Evolutionary conservation across 805 yeast species (phyloP).

Genomic region (Vanderwaltozyma verrucispora): DNA sequence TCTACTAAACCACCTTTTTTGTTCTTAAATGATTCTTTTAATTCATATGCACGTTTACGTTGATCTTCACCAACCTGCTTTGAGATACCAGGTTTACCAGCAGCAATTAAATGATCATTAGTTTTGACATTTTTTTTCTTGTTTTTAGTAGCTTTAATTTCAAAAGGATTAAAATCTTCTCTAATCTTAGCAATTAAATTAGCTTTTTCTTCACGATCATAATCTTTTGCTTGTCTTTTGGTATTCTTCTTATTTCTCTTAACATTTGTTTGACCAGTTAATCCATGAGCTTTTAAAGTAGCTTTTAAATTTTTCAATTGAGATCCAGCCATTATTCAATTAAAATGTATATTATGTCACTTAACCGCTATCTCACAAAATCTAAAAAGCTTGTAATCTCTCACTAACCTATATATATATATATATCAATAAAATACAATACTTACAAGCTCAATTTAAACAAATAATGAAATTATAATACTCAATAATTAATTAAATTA

Average conservation of each 20-base stretch:
- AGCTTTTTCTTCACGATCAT: constrained; percentile 59
- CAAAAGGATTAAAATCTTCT: constrained; percentile 85
- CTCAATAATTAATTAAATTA: too few species aligned
- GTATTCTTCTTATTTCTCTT: constrained; percentile 39
- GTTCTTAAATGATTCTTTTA: constrained; percentile 50
- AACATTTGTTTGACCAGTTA: constrained; percentile 75
- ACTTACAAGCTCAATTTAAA: too few species aligned
- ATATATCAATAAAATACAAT: too few species aligned
- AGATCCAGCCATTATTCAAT: constrained; percentile 63
- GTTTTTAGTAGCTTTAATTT: constrained; percentile 55
- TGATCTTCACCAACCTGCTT: constrained; percentile 61
- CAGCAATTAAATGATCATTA: constrained; percentile 34
- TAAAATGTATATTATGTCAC: too few species aligned
- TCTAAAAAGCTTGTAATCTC: too few species aligned
- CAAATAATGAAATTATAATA: too few species aligned
- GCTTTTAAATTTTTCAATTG: constrained; percentile 78
- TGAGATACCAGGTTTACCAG: constrained; percentile 59
- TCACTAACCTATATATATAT: too few species aligned
- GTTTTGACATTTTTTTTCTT: constrained; percentile 38
- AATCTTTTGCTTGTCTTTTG: constrained; percentile 48
- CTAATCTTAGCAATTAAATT: constrained; percentile 51
- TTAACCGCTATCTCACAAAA: too few species aligned
- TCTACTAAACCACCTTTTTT: constrained; percentile 74
- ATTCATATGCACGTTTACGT: constrained; percentile 52
- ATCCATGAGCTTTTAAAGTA: constrained; percentile 63